Evolutionary conservation across 805 yeast species (phyloP), one percentile per base, ranked within the genome.

Genomic region (Wickerhamiella hasegawae): DNA sequence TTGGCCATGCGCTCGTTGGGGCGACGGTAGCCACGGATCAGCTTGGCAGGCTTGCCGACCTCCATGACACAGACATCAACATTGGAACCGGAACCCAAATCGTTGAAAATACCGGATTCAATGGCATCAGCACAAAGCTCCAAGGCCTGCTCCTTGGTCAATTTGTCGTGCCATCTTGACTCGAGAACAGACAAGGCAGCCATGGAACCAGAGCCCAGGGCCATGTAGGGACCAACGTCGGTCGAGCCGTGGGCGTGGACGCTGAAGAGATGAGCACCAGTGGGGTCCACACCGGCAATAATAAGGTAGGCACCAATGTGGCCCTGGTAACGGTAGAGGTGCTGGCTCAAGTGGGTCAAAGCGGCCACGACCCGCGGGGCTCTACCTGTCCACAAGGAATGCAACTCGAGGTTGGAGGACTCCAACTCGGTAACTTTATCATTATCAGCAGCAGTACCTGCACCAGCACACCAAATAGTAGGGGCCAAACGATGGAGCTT

Each of bases 371-470:
- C 97, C 47, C 98, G 68, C 30, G 98, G 97, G 47, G 75, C 73
- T 47, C 97, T 73, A 40, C 74, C 74, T 23, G 87, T 75, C 48
- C 78, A 74, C 59, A 84, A 64, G 6, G 92, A 66, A 58, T 87
- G 98, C 42, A 90, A 65, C 59, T 90, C 98, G 44, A 90, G 63
- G 55, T 87, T 85, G 26, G 94, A 81, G 25, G 83, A 73, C 46
- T 84, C 84, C 52, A 90, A 66, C 57, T 84, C 94, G 4, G 98
- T 90, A 27, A 90, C 97, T 74, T 84, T 83, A 57, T 90, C 97
- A 10, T 96, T 90, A 56, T 90, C 98, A 5, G 98, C 97, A 21
- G 98, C 98, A n/a, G 98, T 90, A 58, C 98, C 98, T 3, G 98
- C 98, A 51, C 98, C 98, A 35, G 98, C 98, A 73, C 98, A 87